Evolutionary conservation across 805 yeast species (phyloP), one percentile per base, ranked within the genome.

Genomic region (Metschnikowia bowlesiae): DNA sequence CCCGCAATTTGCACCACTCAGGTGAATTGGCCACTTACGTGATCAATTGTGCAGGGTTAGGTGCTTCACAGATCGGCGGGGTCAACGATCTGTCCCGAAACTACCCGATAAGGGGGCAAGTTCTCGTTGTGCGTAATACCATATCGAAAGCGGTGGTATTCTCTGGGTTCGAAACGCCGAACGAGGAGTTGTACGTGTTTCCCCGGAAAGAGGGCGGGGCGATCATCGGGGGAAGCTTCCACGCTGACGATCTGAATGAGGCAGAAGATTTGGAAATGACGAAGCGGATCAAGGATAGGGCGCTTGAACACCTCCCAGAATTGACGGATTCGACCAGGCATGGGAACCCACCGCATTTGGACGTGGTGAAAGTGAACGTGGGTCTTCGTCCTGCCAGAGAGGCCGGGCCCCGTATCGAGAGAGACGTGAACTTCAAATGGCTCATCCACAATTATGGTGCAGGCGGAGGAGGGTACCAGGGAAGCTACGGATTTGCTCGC

Each of bases 401-500:
- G 22, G 66, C 63, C 7, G 74, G 74, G 2, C 63, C 62, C 2
- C 54, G 76, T 18, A 62, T 70, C 11, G 76, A 71, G 51, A 40
- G 34, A 2, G 76, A 72, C 53, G 38, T 56, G 1, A 39, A 52
- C 8, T 46, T 53, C 14, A 43, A 40, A 1, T 70, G 75, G 74
- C 60, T 84, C 22, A 74, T 84, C 26, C 89, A 84, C 63, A 80
- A 79, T 58, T 84, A 84, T 62, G 89, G 89, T 2, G 86, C 88
- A 5, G 62, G 62, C 11, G 61, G 57, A 2, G 63, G 58, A 1
- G 62, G 62, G 4, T 55, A 59, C 48, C 95, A 88, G 69, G 76
- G 85, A 3, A 84, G 88, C 2, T 79, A 76, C 52, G 91, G 89
- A 1, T 74, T 82, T 62, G 81, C 87, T 32, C 56, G 60, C n/a